Percentiles rank a stretch among this genome's conserved stretches.
Evolutionary conservation across 148 eudicot species (phyloP).

Genomic region (Vaccinium macrocarpon): DNA sequence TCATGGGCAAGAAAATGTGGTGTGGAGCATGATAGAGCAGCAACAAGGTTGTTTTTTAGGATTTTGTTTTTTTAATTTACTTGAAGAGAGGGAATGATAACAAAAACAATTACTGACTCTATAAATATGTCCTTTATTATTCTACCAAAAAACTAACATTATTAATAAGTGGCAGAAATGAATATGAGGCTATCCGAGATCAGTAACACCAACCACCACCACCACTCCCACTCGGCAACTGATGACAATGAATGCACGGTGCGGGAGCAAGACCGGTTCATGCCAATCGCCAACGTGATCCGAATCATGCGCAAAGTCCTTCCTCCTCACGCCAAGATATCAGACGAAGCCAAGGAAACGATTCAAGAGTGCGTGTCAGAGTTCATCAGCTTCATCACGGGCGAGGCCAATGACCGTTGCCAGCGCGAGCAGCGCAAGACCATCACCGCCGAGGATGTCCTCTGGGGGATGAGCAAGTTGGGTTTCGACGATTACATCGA

Average conservation of each 20-base stretch:
- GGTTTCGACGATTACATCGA: slow-evolving; percentile 96
- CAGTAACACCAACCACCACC: slow-evolving; percentile 22
- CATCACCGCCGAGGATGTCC: slow-evolving; percentile 86
- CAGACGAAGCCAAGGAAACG: slow-evolving; percentile 90
- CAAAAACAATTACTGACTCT: background rate
- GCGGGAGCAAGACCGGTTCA: slow-evolving; percentile 88
- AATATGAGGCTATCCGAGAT: slow-evolving; percentile 12
- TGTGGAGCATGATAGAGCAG: background rate
- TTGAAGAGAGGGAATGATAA: background rate
- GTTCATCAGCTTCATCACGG: slow-evolving; percentile 90
- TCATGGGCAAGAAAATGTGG: background rate
- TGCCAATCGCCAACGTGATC: slow-evolving; percentile 95
- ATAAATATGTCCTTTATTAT: background rate
- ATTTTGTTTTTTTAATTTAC: background rate
- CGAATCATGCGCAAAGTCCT: slow-evolving; percentile 90
- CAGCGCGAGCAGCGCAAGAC: slow-evolving; percentile 97
- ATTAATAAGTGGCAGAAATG: background rate
- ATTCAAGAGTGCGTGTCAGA: slow-evolving; percentile 96
- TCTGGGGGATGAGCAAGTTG: slow-evolving; percentile 96
- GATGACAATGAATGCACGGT: slow-evolving; percentile 60
- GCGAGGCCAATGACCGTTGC: slow-evolving; percentile 92
- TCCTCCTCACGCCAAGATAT: slow-evolving; percentile 86
- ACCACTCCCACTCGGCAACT: slow-evolving; percentile 11
- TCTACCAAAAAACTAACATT: background rate
- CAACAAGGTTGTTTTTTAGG: background rate